These are phyloP conservation scores for Aspergillus aculeatinus DNA, from an alignment of 2,329 filamentous ascomycete species.

Conservation along the genomic window DNA sequence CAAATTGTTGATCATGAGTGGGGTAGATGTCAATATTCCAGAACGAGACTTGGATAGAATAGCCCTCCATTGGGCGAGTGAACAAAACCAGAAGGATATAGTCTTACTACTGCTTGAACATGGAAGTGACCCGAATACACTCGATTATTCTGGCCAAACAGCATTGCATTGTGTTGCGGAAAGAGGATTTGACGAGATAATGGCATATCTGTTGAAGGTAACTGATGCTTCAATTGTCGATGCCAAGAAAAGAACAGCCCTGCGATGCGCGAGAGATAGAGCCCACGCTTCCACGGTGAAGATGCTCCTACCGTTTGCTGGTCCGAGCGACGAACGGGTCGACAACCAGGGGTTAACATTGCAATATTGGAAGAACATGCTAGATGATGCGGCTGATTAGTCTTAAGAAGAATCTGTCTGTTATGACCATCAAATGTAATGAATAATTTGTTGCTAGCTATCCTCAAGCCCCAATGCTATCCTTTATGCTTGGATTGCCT, in stretches of 20 bases:
- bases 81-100: not conserved
- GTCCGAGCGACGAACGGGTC: not conserved
- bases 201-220: too few species aligned
- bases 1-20: not conserved
- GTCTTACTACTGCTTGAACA: not conserved
- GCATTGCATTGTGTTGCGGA: too few species aligned
- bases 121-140: not conserved
- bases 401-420: not conserved
- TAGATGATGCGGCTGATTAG: not conserved
- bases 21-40: not conserved
- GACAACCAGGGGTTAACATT: not conserved
- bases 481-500: too few species aligned
- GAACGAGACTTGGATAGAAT: rapidly evolving
- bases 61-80: not conserved
- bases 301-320: not conserved
- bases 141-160: not conserved
- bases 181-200: too few species aligned
- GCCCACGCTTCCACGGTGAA: not conserved
- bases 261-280: not conserved
- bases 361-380: not conserved
- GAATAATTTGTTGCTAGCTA: too few species aligned
- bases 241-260: not conserved
- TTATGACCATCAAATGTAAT: not conserved
- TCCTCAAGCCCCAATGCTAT: too few species aligned
- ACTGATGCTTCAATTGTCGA: too few species aligned